Evolutionary conservation across 768 basidiomycete species (phyloP), one percentile per base, ranked within the genome.

Genomic region (Podaxis carcinomalis): DNA sequence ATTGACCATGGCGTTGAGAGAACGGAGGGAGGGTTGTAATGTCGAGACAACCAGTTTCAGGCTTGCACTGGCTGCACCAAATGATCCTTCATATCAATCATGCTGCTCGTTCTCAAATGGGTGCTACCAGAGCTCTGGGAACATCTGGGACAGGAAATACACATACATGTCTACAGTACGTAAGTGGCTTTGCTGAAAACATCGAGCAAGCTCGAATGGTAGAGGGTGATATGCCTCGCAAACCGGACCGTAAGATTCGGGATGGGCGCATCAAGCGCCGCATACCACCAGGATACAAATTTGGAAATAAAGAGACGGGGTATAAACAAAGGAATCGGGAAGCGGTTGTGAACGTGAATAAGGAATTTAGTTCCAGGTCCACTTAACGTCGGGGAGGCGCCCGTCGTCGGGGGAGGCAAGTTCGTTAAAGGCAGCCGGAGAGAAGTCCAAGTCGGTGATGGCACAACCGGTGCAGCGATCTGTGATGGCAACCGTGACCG

Each of bases 401-500:
- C 90, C 90, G 9, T 79, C 44, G 37, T 66, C 52, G 13, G 54
- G 47, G 59, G 65, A 62, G 1, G 86, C 83, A 42, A 92, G 76
- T 5, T 63, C 0, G 0, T 65, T 4, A 72, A 91, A 92, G 7
- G 86, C 86, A 5, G 72, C 1, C 5, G 82, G 84, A 10, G 87
- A 84, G 63, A 92, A 78, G 72, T 91, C 88, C 62, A 92, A 79
- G 68, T 82, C 79, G 52, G 69, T 77, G 6, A 71, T 0, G 0
- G 62, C 63, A 64, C 90, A 93, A 11, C 68, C 87, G 0, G 55
- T 68, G 68, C 92, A 92, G 21, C 89, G 79, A 70, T 93, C 91
- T 4, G 76, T 78, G 64, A 90, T 68, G 0, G 70, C 68, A 21
- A 88, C 82, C 0, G 69, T 73, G 53, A 85, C 75, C 1, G 65